Evolutionary conservation across 2,329 filamentous ascomycete genomes (phyloP).

Genomic region (Sarocladium strictum): DNA sequence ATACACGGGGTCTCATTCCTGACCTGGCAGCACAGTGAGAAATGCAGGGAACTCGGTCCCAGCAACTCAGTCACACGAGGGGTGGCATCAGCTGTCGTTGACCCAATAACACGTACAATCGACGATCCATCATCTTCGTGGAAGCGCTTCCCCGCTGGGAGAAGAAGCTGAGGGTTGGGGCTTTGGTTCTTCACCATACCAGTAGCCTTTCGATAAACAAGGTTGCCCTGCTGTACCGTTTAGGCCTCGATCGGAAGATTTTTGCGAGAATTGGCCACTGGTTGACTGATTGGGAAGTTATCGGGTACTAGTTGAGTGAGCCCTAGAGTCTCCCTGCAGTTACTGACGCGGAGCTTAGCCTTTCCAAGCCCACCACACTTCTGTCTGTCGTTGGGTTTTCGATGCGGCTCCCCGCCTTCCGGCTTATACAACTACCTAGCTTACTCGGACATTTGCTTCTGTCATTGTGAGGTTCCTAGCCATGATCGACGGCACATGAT

Average conservation of each 20-base stretch:
- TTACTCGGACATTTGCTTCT: no score
- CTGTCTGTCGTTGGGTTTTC: not conserved
- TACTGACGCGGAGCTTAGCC: not conserved
- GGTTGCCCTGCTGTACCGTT: not conserved
- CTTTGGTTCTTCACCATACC: not conserved
- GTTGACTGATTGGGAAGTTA: not conserved
- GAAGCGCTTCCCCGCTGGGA: not conserved
- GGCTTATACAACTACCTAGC: no score
- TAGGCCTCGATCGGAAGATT: not conserved
- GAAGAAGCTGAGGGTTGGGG: not conserved
- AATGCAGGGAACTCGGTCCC: not conserved
- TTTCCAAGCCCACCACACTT: not conserved
- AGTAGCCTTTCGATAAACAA: conserved; percentile 1
- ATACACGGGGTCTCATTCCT: conserved; percentile 9
- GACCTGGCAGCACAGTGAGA: not conserved
- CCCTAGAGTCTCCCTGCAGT: conserved; percentile 7
- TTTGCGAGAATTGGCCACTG: not conserved
- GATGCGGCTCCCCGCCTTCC: not conserved
- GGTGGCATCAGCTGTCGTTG: not conserved
- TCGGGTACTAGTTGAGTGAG: conserved; percentile 1
- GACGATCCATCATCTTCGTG: conserved; percentile 1
- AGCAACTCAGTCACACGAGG: not conserved
- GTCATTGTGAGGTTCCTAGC: not conserved
- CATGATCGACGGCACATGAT: conserved; percentile 4
- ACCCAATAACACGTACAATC: not conserved